Percentiles rank a stretch among this genome's conserved stretches.
Conservation (phyloP, 345 rosid genomes). For the Carallia brachiata region DNA sequence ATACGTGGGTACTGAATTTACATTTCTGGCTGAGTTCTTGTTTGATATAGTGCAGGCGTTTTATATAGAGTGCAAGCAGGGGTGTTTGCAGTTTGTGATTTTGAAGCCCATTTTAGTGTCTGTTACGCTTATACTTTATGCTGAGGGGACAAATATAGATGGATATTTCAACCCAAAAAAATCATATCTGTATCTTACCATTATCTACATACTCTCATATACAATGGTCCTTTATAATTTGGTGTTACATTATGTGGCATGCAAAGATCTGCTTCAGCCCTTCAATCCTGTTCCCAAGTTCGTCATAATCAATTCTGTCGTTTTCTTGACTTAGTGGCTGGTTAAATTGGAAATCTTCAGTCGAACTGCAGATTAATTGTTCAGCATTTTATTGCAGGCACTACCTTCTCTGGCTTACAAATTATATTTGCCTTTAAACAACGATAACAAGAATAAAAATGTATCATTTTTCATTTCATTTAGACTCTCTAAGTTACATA, state of each 20-base stretch:
- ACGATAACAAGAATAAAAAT: too few species aligned
- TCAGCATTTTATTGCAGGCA: neutral
- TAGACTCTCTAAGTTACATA: too few species aligned
- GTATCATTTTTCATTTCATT: too few species aligned
- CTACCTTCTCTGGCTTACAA: neutral
- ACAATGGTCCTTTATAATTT: slow-evolving; percentile 85
- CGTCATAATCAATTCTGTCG: slow-evolving; percentile 89
- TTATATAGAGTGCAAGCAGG: slow-evolving; percentile 92
- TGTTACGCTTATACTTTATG: slow-evolving; percentile 83
- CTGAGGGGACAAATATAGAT: slow-evolving; percentile 88
- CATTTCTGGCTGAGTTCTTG: neutral
- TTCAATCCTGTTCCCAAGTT: slow-evolving; percentile 99
- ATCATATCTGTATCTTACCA: slow-evolving; percentile 85
- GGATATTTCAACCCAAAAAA: slow-evolving; percentile 91
- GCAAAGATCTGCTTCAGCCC: slow-evolving; percentile 96
- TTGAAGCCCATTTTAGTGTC: slow-evolving; percentile 89
- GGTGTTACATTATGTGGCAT: slow-evolving; percentile 86
- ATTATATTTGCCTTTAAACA: neutral
- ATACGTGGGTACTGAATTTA: neutral
- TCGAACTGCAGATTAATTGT: neutral
- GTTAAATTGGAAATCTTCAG: slow-evolving; percentile 31
- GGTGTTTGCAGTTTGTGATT: slow-evolving; percentile 96
- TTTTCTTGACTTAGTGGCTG: slow-evolving; percentile 99
- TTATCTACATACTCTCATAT: slow-evolving; percentile 87
- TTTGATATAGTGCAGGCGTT: slow-evolving; percentile 61